Base-by-base conservation (phyloP, 2,329 filamentous ascomycete genomes). In the Cadophora sp. region DNA sequence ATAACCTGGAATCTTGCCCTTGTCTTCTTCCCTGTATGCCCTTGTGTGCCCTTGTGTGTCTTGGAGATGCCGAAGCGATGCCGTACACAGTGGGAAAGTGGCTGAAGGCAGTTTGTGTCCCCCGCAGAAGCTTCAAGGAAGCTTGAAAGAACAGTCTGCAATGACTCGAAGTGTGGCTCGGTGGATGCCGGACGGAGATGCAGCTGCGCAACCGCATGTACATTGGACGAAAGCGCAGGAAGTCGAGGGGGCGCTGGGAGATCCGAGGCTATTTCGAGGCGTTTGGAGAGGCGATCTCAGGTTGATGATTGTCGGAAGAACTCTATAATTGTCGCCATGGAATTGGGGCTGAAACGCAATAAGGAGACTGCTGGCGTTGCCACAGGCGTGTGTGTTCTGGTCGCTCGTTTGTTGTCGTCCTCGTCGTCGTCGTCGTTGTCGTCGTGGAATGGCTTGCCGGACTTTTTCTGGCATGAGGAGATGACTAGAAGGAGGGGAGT, bases 221-320 rank as follows among this genome's bases (percentile, higher is more conserved):
- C 70, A 68, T 70, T 69, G 68, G 70, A 70, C 60, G 66, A 67
- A 68, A 66, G 48, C 19, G 27, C 9, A 59, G 27, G 50, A 29
- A 34, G 22, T 60, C 53, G 63, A 50, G 67, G 62, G 62, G 66
- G 56, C 59, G 48, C 50, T 48, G 53, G 61, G 46, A 37, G 62
- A 67, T 63, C 64, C 60, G 62, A 70, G 66, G 66, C 70, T 72
- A 72, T 72, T 71, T 72, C 64, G 69, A 72, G 69, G 43, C 64
- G 70, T 72, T 73, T 71, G 67, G 50, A 58, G n/a, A 37, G 66
- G 31, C 68, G 68, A 72, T 71, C 68, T 65, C 50, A 62, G 61
- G 65, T 56, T 27, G 59, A 60, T 67, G 66, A 65, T 64, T 68
- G 65, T 65, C 56, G 62, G 65, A 53, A 60, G 50, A 71, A 62